phyloP scores from a whole-genome alignment of 805 yeast genomes.

The Millerozyma miso region DNA sequence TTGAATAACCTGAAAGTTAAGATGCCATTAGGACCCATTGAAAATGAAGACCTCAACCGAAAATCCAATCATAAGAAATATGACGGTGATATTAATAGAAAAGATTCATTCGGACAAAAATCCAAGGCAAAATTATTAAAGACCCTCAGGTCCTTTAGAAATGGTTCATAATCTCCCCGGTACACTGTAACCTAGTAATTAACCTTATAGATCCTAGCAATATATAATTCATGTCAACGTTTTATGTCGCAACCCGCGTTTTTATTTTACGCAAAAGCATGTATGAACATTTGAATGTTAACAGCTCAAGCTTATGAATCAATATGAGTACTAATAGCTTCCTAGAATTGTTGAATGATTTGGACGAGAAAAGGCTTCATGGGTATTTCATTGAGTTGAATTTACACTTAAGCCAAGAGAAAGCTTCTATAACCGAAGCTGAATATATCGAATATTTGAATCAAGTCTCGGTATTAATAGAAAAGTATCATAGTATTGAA shows the following conservation, averaged over 20 bases:
- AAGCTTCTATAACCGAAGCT: slow-evolving; percentile 4
- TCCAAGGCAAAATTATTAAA: background rate
- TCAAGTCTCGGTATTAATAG: slow-evolving; percentile 24
- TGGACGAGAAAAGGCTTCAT: slow-evolving; percentile 16
- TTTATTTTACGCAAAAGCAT: background rate
- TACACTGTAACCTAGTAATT: background rate
- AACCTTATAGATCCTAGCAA: background rate
- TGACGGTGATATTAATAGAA: background rate
- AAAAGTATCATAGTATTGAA: slow-evolving; percentile 15
- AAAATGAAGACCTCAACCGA: background rate
- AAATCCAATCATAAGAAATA: background rate
- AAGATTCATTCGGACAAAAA: background rate
- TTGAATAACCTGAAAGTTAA: background rate
- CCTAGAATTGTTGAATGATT: slow-evolving; percentile 8
- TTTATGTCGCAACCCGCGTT: background rate
- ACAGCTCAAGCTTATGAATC: background rate
- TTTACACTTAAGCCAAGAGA: slow-evolving; percentile 10
- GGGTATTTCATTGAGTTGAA: slow-evolving; percentile 19
- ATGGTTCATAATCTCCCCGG: background rate
- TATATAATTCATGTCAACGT: background rate
- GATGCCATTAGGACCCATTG: background rate
- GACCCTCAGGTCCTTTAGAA: background rate
- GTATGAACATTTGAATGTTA: background rate
- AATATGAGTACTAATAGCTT: slow-evolving; percentile 4
- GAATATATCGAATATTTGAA: slow-evolving; percentile 15